A percentile compares a stretch with the other conserved stretches of the same genome.
These are phyloP conservation scores for Penicillium subrubescens DNA, from an alignment of 495 filamentous ascomycete genomes.

Conservation along the genomic window DNA sequence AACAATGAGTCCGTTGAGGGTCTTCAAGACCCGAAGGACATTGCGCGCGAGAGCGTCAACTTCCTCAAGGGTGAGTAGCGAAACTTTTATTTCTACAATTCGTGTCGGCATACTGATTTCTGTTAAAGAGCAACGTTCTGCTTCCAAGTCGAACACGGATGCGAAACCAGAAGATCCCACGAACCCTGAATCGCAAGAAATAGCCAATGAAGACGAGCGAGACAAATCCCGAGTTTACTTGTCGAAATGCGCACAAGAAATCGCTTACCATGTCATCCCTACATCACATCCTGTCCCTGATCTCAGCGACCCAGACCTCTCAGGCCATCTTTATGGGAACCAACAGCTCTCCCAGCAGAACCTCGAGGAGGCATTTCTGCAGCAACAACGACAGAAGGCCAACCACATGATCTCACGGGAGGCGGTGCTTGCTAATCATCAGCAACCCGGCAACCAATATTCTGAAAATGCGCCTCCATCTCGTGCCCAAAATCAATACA, in stretches of 20 bases:
- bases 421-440: slow-evolving; percentile 48
- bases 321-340: slow-evolving; percentile 48
- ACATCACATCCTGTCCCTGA: slow-evolving; percentile 50
- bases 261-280: slow-evolving; percentile 57
- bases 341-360: slow-evolving; percentile 51
- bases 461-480: slow-evolving; percentile 43
- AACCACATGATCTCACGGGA: slow-evolving; percentile 51
- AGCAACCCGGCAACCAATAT: slow-evolving; percentile 46
- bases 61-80: slow-evolving; percentile 40
- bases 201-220: slow-evolving; percentile 56
- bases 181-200: slow-evolving; percentile 59
- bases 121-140: slow-evolving; percentile 40
- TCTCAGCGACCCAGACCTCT: slow-evolving; percentile 48
- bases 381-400: slow-evolving; percentile 47
- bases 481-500: slow-evolving; percentile 38
- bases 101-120: neutral
- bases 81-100: neutral
- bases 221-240: slow-evolving; percentile 54
- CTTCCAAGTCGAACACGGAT: slow-evolving; percentile 41
- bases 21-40: slow-evolving; percentile 43
- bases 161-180: slow-evolving; percentile 36
- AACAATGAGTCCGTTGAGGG: slow-evolving; percentile 53
- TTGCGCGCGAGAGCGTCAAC: slow-evolving; percentile 45
- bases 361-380: slow-evolving; percentile 53
- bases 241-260: slow-evolving; percentile 58